A percentile compares a stretch with the other conserved stretches of the same genome.
phyloP scores from a whole-genome alignment of 23 red algal genomes.

The Cyanidium caldarium region DNA sequence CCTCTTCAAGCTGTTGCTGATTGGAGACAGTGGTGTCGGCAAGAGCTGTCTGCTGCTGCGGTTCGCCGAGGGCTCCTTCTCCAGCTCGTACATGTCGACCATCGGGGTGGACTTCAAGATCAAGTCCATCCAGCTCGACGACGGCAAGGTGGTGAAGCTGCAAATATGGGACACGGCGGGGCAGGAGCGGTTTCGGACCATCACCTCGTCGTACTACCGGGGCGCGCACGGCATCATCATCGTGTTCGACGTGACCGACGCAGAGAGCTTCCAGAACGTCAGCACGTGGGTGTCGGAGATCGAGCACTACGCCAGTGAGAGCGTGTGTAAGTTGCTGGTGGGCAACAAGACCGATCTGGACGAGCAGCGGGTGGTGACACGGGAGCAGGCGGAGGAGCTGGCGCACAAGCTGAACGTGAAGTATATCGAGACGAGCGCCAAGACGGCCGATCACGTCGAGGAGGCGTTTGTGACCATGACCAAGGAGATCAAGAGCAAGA shows the following conservation, averaged over 20 bases:
- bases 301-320: slow-evolving; percentile 72
- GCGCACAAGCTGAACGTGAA: slow-evolving; percentile 83
- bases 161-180: slow-evolving; percentile 99
- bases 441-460: slow-evolving; percentile 93
- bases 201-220: slow-evolving; percentile 95
- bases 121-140: slow-evolving; percentile 78
- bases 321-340: slow-evolving; percentile 89
- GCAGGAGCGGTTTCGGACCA: slow-evolving; percentile 98
- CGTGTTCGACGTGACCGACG: slow-evolving; percentile 91
- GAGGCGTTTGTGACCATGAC: slow-evolving; percentile 92
- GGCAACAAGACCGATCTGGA: slow-evolving; percentile 99
- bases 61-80: slow-evolving; percentile 92
- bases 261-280: slow-evolving; percentile 94
- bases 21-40: slow-evolving; percentile 80
- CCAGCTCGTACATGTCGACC: slow-evolving; percentile 86
- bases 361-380: slow-evolving; percentile 82
- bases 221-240: slow-evolving; percentile 99
- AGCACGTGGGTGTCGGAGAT: slow-evolving; percentile 94
- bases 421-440: slow-evolving; percentile 91
- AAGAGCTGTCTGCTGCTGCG: slow-evolving; percentile 90
- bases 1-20: slow-evolving; percentile 89
- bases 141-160: slow-evolving; percentile 91
- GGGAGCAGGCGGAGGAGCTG: slow-evolving; percentile 74
- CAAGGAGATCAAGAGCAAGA: slow-evolving; percentile 44
- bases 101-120: slow-evolving; percentile 99